Evolutionary conservation across 495 filamentous ascomycete genomes (phyloP).

Genomic region (Talaromyces stipitatus): DNA sequence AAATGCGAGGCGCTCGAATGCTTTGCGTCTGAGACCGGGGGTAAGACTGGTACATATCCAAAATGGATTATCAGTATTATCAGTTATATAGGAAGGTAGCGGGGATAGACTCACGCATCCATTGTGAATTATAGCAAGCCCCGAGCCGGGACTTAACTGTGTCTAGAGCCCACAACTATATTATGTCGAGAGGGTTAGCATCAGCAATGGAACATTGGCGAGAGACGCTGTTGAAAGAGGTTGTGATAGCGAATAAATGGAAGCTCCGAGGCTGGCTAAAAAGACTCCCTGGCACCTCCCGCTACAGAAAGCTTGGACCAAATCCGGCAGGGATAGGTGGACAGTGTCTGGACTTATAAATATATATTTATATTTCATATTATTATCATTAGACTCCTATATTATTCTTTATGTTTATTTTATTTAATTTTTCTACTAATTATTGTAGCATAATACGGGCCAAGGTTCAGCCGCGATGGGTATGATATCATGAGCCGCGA

Average conservation of each 20-base stretch:
- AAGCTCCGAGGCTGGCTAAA: background rate
- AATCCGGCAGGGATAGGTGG: background rate
- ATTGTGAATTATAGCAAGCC: background rate
- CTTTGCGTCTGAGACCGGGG: slow-evolving; percentile 48
- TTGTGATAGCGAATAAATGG: background rate
- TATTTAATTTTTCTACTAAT: background rate
- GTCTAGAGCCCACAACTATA: background rate
- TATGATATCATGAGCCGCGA: background rate
- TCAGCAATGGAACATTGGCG: background rate
- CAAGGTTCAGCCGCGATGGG: background rate
- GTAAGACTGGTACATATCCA: slow-evolving; percentile 20
- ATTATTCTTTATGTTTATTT: background rate
- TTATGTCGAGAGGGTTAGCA: background rate
- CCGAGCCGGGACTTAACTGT: background rate
- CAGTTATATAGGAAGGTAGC: background rate
- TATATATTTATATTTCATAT: background rate
- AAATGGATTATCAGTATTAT: background rate
- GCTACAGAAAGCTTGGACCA: background rate
- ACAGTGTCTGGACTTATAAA: background rate
- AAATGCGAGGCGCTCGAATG: slow-evolving; percentile 64
- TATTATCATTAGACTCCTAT: too few species aligned
- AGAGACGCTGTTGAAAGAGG: background rate
- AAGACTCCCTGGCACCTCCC: background rate
- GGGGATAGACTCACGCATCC: slow-evolving; percentile 3
- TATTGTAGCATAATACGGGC: background rate